Evolutionary conservation across 495 filamentous ascomycete species (phyloP), one percentile per base, ranked within the genome.

Genomic region (Melanomma pulvis-pyrius): DNA sequence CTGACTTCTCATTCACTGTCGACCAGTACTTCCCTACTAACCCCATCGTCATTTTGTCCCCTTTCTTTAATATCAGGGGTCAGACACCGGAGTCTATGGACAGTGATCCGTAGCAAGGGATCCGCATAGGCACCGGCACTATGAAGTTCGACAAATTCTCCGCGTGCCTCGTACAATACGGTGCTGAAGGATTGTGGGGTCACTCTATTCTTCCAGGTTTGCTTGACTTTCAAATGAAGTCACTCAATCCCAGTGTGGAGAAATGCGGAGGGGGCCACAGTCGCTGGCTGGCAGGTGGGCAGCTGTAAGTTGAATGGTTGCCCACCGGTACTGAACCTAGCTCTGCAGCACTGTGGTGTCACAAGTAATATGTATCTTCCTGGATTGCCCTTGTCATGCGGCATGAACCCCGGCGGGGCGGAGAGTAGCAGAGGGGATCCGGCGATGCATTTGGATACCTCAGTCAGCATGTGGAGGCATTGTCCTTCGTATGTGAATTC

Each of bases 341-440:
- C 56, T 44, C 24, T 65, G 61, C 67, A 47, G 67, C 28, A 49
- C 47, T 65, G 65, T 41, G 29, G 67, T 69, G 67, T 60, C 47
- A 69, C 67, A 44, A 21, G 26, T 19, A 65, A 60, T 69, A 19
- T 65, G 32, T 21, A 29, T 41, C 60, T 64, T 24, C 67, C 61
- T 64, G 67, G 67, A 48, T 69, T 61, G 26, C 8, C 67, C 60
- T 61, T 64, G 55, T 46, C 44, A 6, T 46, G 29, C 47, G 21
- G 67, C 15, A 30, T 8, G 19, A 55, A 21, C 53, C 67, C 67
- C 52, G 67, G 53, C 61, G 55, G 65, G 50, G 51, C 67, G 67
- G 67, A 69, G 54, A 41, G 52, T 49, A 62, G 59, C 52, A 39
- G 59, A 60, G 61, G 61, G 60, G 55, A 48, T 65, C 67, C 67